phyloP scores from a whole-genome alignment of 2,329 filamentous ascomycete genomes.

The Coniosporium tulheliwenetii region DNA sequence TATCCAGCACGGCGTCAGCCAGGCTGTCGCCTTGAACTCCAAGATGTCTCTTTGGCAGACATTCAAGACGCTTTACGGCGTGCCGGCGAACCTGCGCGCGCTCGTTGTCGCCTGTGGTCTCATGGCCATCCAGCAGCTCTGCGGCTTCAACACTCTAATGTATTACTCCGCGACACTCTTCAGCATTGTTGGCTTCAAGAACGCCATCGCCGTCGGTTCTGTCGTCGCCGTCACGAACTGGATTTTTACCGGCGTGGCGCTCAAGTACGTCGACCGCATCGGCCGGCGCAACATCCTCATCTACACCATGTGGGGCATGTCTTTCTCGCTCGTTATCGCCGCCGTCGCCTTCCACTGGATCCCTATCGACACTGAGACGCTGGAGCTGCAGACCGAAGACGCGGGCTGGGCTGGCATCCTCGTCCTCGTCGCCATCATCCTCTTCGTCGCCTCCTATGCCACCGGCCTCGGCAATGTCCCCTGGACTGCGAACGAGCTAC shows the following conservation, averaged over 20 bases:
- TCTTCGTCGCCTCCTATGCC: slow-evolving; percentile 18
- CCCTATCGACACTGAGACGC: slow-evolving; percentile 22
- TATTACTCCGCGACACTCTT: slow-evolving; percentile 44
- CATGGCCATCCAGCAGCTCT: slow-evolving; percentile 23
- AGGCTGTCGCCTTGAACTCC: slow-evolving; percentile 17
- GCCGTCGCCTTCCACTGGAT: slow-evolving; percentile 56
- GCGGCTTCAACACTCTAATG: slow-evolving; percentile 62
- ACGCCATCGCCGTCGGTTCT: slow-evolving; percentile 30
- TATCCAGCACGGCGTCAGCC: slow-evolving; percentile 9
- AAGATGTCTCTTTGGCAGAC: slow-evolving; percentile 14
- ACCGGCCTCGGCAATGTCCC: slow-evolving; percentile 18
- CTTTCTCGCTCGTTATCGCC: slow-evolving; percentile 52
- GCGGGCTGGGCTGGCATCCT: slow-evolving; percentile 19
- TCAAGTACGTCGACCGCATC: slow-evolving; percentile 49
- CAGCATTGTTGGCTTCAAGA: slow-evolving; percentile 31
- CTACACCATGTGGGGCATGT: slow-evolving; percentile 66
- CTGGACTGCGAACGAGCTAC: slow-evolving; percentile 20
- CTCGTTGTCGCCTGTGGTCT: slow-evolving; percentile 19
- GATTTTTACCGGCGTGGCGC: slow-evolving; percentile 33
- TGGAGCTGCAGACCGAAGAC: slow-evolving; percentile 13
- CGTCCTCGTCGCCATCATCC: slow-evolving; percentile 20
- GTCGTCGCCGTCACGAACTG: slow-evolving; percentile 32
- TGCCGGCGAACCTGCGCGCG: slow-evolving; percentile 18
- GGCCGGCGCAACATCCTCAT: slow-evolving; percentile 63
- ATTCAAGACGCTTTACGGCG: slow-evolving; percentile 13